Evolutionary conservation across 306 rosid species (phyloP), one percentile per base, ranked within the genome.

Genomic region (Acacia melanoxylon): DNA sequence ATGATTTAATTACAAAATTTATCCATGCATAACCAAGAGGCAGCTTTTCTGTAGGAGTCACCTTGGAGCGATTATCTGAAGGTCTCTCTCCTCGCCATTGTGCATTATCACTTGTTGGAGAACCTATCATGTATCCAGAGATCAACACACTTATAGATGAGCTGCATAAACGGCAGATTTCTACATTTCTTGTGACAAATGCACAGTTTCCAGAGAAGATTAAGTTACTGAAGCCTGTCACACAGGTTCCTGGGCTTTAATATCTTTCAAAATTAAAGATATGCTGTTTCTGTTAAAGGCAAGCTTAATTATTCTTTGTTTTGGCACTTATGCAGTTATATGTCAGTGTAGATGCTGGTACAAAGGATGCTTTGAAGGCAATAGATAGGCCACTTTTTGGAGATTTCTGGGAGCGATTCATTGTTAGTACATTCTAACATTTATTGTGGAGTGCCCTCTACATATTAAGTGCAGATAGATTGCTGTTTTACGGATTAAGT

Each of bases 71-170:
- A 65, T 89, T 95, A 83, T 87, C 72, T 61, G 98, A 95, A 87
- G 99, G 99, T 80, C 89, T 95, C 58, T 83, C 92, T 65, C 99
- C 99, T 31, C 88, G 91, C 73, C 99, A 95, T 88, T 95, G 99
- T 89, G 99, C 99, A 76, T 83, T 95, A 76, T 95, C 99, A 31
- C 98, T 95, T 88, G 99, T 95, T 83, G 99, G 99, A 56, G 99
- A 95, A 85, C 99, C 98, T 25, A 95, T 95, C 46, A 95, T 95
- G 98, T 95, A 95, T 82, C 99, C 99, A 16, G 97, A 93, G 91
- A 95, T 95, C 70, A 93, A 95, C 80, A 27, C 90, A 71, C 97
- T 95, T 24, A 90, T 95, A 72, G 97, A 92, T 86, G 99, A 93
- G 87, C 89, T 95, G 82, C 98, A 95, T 74, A 88, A 35, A 42